A percentile compares a stretch with the other conserved stretches of the same genome.
phyloP scores from a whole-genome alignment of 441 rosid genomes.

The Lagerstroemia fauriei region DNA sequence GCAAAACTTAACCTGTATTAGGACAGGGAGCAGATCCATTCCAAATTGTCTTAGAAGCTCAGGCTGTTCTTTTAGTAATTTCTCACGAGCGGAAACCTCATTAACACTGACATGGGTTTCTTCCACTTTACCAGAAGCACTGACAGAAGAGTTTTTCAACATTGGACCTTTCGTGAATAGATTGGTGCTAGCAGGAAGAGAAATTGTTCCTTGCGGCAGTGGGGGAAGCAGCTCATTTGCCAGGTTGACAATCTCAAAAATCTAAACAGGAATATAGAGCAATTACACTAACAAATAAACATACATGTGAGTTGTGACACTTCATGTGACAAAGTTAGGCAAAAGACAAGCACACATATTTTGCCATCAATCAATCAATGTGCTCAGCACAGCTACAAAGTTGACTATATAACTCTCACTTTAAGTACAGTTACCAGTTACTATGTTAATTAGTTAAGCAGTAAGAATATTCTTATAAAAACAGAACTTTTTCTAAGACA shows the following conservation, averaged over 20 bases:
- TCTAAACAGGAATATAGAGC: constrained; percentile 40
- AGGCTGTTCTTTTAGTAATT: constrained; percentile 83
- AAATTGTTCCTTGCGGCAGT: constrained; percentile 82
- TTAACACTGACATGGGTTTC: constrained; percentile 51
- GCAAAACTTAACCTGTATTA: constrained; percentile 68
- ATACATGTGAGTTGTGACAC: not conserved
- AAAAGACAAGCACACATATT: not conserved
- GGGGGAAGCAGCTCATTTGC: constrained; percentile 99
- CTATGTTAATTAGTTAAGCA: not conserved
- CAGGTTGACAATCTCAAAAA: constrained; percentile 97
- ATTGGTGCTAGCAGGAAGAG: constrained; percentile 79
- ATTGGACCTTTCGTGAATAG: constrained; percentile 70
- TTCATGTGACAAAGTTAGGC: not conserved
- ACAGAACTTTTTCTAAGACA: too few species aligned
- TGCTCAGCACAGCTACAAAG: not conserved
- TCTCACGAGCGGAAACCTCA: constrained; percentile 79
- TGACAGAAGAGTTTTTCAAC: constrained; percentile 64
- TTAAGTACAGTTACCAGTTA: not conserved
- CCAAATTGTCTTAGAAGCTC: constrained; percentile 95
- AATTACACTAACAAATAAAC: constrained; percentile 1
- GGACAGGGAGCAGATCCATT: constrained; percentile 93
- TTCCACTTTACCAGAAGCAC: constrained; percentile 69
- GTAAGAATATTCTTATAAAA: too few species aligned
- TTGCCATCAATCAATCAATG: not conserved
- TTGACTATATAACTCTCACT: not conserved